A percentile compares a stretch with the other conserved stretches of the same genome.
Evolutionary conservation across 1,284 basidiomycete species (phyloP).

Genomic region (Tetrapyrgos nigripes): DNA sequence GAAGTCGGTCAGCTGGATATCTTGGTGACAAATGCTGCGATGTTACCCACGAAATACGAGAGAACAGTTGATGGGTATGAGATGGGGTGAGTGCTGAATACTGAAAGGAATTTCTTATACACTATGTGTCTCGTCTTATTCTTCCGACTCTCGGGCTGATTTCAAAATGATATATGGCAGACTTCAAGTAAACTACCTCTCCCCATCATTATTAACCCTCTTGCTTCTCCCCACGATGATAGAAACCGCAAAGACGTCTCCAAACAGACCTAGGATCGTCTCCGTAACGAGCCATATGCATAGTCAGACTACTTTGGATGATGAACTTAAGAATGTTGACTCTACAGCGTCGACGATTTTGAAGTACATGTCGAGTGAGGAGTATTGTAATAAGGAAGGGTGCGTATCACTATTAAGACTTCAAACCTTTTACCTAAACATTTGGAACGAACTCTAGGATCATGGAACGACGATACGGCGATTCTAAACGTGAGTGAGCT

Average conservation of each 20-base stretch:
- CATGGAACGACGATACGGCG: background rate
- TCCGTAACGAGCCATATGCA: slow-evolving; percentile 36
- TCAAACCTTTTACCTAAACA: background rate
- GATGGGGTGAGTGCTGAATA: slow-evolving; percentile 36
- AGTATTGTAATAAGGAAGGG: slow-evolving; percentile 33
- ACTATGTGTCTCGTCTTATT: background rate
- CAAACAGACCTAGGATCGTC: slow-evolving; percentile 23
- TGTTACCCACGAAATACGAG: slow-evolving; percentile 23
- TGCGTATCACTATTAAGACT: slow-evolving; percentile 3
- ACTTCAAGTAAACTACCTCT: slow-evolving; percentile 47
- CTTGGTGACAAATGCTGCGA: slow-evolving; percentile 46
- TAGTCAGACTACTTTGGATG: slow-evolving; percentile 30
- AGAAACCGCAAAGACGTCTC: slow-evolving; percentile 21
- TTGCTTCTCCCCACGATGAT: slow-evolving; percentile 36
- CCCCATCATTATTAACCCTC: slow-evolving; percentile 32
- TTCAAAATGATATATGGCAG: slow-evolving; percentile 26
- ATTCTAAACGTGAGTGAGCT: slow-evolving; percentile 40
- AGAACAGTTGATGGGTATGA: slow-evolving; percentile 46
- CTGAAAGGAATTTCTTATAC: background rate
- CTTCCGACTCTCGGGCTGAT: no score
- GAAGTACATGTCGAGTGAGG: slow-evolving; percentile 35
- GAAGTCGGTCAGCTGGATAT: slow-evolving; percentile 47
- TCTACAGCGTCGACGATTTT: slow-evolving; percentile 32
- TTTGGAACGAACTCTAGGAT: background rate
- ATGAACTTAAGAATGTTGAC: slow-evolving; percentile 31